phyloP scores from a whole-genome alignment of 495 filamentous ascomycete genomes.

The Penicillium mononematosum region DNA sequence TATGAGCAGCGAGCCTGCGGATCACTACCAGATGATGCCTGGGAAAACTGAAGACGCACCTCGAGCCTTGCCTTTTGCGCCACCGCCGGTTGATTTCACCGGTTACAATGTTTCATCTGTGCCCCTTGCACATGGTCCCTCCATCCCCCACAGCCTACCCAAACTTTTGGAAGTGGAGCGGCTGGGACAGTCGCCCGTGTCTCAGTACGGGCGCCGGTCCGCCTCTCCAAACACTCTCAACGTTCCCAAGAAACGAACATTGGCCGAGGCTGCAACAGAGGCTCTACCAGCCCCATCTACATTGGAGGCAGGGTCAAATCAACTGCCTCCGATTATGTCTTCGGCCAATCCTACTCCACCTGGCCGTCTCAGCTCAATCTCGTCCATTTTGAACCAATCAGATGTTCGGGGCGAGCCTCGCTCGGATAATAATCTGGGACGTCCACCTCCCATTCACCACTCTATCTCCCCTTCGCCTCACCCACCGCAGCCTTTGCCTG shows the following conservation, averaged over 20 bases:
- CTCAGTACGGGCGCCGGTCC: constrained; percentile 42
- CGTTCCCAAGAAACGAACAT: constrained; percentile 47
- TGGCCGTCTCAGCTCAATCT: constrained; percentile 70
- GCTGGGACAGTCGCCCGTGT: constrained; percentile 31
- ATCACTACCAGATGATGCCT: constrained; percentile 31
- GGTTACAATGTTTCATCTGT: constrained; percentile 41
- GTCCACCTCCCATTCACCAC: constrained; percentile 34
- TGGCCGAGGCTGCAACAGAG: constrained; percentile 38
- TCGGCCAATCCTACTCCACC: constrained; percentile 42
- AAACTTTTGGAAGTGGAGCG: constrained; percentile 44
- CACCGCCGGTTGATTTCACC: constrained; percentile 54
- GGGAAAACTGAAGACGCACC: constrained; percentile 28
- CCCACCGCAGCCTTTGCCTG: constrained; percentile 34
- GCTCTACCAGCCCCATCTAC: constrained; percentile 30
- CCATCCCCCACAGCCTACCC: constrained; percentile 37
- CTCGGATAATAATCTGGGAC: constrained; percentile 46
- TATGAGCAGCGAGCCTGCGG: constrained; percentile 38
- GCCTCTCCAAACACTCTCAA: constrained; percentile 38
- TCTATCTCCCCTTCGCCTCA: constrained; percentile 29
- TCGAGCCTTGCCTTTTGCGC: constrained; percentile 36
- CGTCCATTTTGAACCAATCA: constrained; percentile 69
- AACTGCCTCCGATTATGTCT: constrained; percentile 48
- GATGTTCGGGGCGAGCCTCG: constrained; percentile 43
- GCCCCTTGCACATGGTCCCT: constrained; percentile 27
- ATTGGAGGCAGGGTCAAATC: constrained; percentile 43